Conservation (phyloP, 306 rosid genomes). For the Carpinus fangiana region DNA sequence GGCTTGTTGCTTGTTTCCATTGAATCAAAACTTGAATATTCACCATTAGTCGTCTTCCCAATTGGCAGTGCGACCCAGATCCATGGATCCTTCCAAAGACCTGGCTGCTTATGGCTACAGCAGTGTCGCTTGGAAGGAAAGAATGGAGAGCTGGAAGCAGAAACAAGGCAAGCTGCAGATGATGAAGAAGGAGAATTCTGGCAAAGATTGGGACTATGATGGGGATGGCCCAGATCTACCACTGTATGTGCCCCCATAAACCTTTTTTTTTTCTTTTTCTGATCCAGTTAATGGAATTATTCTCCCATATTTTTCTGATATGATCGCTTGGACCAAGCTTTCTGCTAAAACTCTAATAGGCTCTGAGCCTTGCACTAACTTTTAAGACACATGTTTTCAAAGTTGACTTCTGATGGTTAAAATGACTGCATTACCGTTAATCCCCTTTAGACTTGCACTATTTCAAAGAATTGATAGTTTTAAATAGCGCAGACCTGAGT, state of each 20-base stretch:
- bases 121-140: constrained; percentile 67
- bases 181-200: constrained; percentile 33
- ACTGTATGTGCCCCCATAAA: constrained; percentile 37
- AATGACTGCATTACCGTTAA: background rate
- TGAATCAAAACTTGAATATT: background rate
- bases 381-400: background rate
- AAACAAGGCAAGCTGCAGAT: constrained; percentile 34
- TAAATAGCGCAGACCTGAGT: background rate
- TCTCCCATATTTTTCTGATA: background rate
- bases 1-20: background rate
- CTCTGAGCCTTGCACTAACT: background rate
- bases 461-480: background rate
- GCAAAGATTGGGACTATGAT: constrained; percentile 25
- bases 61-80: constrained; percentile 44
- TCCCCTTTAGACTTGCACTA: background rate
- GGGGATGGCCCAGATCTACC: constrained; percentile 43
- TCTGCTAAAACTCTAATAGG: background rate
- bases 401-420: constrained; percentile 10
- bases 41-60: background rate
- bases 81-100: constrained; percentile 71
- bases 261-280: background rate
- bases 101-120: constrained; percentile 69
- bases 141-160: constrained; percentile 60
- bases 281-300: background rate
- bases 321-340: background rate